These are phyloP conservation scores for Trichosphaerium sp. DNA, from an alignment of 78 protist species.

Conservation along the genomic window DNA sequence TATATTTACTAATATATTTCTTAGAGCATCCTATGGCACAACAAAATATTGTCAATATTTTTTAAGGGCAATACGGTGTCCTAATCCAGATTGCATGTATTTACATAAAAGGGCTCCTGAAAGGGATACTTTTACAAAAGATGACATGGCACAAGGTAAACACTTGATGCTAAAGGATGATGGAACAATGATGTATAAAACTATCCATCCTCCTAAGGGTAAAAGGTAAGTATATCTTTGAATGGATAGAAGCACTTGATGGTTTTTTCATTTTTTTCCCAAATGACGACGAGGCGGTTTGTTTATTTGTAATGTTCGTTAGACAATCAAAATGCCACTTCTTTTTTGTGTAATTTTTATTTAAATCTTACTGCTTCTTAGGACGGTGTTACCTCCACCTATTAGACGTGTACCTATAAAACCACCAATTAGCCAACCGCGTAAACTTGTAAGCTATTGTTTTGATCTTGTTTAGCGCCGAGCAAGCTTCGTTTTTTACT, in stretches of 20 bases:
- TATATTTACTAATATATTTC: neutral
- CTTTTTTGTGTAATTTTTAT: neutral
- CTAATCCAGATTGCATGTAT: constrained; percentile 90
- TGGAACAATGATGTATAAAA: no score
- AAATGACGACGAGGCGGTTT: no score
- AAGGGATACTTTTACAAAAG: constrained; percentile 69
- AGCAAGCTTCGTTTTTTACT: no score
- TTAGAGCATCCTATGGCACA: constrained; percentile 81
- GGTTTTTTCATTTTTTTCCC: neutral
- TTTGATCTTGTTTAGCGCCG: no score
- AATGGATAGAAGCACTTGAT: neutral
- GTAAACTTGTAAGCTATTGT: no score
- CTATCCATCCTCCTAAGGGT: no score
- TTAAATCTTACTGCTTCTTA: neutral
- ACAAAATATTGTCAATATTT: constrained; percentile 89
- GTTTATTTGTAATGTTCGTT: neutral
- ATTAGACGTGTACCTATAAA: no score
- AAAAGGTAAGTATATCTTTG: constrained; percentile 5
- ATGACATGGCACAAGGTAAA: constrained; percentile 43
- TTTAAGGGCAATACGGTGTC: constrained; percentile 58
- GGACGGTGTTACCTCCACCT: neutral
- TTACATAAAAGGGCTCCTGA: constrained; percentile 81
- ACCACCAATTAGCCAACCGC: no score
- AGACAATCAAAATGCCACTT: neutral
- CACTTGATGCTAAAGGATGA: no score